These are phyloP conservation scores for Nepenthes alata DNA, from an alignment of 179 eudicot species.

Conservation along the genomic window DNA sequence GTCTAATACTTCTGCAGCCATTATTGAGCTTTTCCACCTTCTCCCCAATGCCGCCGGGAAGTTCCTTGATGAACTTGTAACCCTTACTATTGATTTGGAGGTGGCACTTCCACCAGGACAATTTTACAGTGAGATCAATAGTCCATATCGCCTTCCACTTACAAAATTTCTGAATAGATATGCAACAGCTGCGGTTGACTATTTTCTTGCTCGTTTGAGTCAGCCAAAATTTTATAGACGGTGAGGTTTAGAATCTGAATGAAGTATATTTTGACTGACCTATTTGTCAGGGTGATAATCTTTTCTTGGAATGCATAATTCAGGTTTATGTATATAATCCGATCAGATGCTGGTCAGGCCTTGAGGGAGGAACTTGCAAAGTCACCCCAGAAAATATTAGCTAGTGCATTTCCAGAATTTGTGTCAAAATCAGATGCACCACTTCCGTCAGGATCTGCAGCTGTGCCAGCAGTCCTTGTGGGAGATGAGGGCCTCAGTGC, in stretches of 20 bases:
- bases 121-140: slow-evolving; percentile 92
- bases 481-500: slow-evolving; percentile 46
- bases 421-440: slow-evolving; percentile 47
- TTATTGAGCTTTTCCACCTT: slow-evolving; percentile 92
- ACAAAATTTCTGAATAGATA: slow-evolving; percentile 92
- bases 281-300: neutral
- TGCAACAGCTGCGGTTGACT: slow-evolving; percentile 76
- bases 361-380: slow-evolving; percentile 96
- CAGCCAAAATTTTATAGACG: slow-evolving; percentile 87
- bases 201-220: slow-evolving; percentile 84
- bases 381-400: slow-evolving; percentile 82
- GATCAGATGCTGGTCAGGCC: slow-evolving; percentile 96
- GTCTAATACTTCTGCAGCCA: slow-evolving; percentile 47
- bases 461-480: slow-evolving; percentile 23
- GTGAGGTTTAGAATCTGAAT: slow-evolving; percentile 22
- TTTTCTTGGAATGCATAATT: slow-evolving; percentile 2
- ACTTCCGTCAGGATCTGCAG: slow-evolving; percentile 40
- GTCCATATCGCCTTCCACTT: slow-evolving; percentile 93
- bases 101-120: slow-evolving; percentile 89
- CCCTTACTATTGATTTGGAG: slow-evolving; percentile 92
- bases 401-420: slow-evolving; percentile 64
- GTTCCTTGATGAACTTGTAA: slow-evolving; percentile 94
- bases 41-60: slow-evolving; percentile 95
- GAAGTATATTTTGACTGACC: neutral
- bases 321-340: slow-evolving; percentile 93